These are phyloP conservation scores for Vigna radiata DNA, from an alignment of 306 rosid species.

Conservation along the genomic window DNA sequence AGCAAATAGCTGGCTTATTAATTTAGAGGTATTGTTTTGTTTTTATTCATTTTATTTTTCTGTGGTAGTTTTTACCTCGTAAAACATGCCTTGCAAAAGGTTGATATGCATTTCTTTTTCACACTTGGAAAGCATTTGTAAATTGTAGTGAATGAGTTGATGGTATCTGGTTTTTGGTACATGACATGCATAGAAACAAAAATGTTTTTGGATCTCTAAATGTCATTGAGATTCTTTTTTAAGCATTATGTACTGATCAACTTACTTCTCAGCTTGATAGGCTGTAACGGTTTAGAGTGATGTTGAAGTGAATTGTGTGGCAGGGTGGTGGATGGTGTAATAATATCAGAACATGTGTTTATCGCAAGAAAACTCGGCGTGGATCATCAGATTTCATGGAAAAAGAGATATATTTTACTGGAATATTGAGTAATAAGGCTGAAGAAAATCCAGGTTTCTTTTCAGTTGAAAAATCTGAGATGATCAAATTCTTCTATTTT, in stretches of 20 bases:
- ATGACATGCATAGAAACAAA: slow-evolving; percentile 17
- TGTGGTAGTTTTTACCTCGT: not conserved
- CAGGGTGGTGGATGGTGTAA: slow-evolving; percentile 99
- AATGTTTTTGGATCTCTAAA: slow-evolving; percentile 17
- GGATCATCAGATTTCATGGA: slow-evolving; percentile 92
- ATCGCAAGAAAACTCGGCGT: slow-evolving; percentile 75
- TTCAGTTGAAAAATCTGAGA: slow-evolving; percentile 26
- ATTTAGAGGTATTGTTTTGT: slow-evolving; percentile 75
- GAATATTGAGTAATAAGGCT: slow-evolving; percentile 80
- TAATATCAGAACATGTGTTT: slow-evolving; percentile 76
- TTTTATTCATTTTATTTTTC: not conserved
- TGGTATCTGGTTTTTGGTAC: slow-evolving; percentile 19
- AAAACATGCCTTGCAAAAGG: slow-evolving; percentile 2
- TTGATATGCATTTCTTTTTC: slow-evolving; percentile 20
- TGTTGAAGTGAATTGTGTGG: slow-evolving; percentile 48
- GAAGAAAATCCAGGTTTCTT: slow-evolving; percentile 85
- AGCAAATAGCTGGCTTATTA: slow-evolving; percentile 85
- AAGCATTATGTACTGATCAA: slow-evolving; percentile 17
- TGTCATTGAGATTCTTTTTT: not conserved
- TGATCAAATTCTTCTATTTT: slow-evolving; percentile 15
- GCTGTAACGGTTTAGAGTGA: slow-evolving; percentile 15
- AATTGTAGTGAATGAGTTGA: not conserved
- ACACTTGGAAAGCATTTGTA: slow-evolving; percentile 19
- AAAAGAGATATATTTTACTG: slow-evolving; percentile 73
- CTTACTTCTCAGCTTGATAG: not conserved